phyloP scores from a whole-genome alignment of 768 basidiomycete species.

The Tulasnella sp. region DNA sequence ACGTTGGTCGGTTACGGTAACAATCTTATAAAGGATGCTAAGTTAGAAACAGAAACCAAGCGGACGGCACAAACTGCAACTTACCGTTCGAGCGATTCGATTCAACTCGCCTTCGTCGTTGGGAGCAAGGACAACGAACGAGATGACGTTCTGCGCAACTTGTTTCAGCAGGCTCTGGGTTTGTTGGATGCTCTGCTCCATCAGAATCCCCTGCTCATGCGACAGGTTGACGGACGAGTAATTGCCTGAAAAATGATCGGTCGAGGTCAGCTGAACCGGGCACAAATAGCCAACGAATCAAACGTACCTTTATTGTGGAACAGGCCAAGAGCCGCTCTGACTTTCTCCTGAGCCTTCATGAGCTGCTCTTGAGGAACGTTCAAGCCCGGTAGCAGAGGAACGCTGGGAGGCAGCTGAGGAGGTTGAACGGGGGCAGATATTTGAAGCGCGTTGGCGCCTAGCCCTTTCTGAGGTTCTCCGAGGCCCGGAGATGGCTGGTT shows the following conservation, averaged over 20 bases:
- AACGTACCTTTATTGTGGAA: background rate
- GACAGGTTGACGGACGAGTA: conserved; percentile 6
- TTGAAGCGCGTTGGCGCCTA: background rate
- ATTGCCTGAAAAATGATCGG: background rate
- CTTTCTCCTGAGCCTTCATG: background rate
- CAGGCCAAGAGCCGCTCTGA: background rate
- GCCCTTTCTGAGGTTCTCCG: background rate
- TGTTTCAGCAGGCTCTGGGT: conserved; percentile 15
- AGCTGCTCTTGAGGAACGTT: background rate
- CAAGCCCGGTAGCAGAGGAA: no score
- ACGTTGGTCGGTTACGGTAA: conserved; percentile 8
- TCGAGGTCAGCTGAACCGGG: background rate
- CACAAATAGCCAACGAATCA: background rate
- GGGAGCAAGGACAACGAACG: conserved; percentile 19
- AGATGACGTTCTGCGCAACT: conserved; percentile 9
- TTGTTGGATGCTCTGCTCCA: conserved; percentile 17
- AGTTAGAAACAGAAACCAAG: background rate
- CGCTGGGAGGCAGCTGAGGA: no score
- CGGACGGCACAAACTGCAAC: background rate
- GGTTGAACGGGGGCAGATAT: background rate
- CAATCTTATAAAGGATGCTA: background rate
- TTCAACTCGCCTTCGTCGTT: conserved; percentile 29
- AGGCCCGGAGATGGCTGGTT: background rate
- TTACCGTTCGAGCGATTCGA: background rate
- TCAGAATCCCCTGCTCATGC: background rate